These are phyloP conservation scores for Hsuehochloa calcarea DNA, from an alignment of 176 grass and related monocot genomes.

Conservation along the genomic window DNA sequence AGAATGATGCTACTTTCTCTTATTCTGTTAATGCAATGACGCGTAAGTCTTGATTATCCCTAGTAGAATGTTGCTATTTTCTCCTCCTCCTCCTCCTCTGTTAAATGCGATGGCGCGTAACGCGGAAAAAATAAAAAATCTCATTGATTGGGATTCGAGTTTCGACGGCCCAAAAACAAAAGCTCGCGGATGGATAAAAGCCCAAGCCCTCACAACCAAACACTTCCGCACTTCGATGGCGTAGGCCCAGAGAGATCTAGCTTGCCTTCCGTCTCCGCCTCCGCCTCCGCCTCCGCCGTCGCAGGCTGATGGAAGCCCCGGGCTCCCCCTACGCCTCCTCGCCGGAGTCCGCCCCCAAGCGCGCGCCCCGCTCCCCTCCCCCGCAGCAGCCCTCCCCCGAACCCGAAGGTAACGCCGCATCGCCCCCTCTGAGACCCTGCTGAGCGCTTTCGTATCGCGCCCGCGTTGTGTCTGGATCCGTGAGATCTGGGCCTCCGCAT, in stretches of 20 bases:
- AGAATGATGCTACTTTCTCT: too few species aligned
- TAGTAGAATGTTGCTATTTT: too few species aligned
- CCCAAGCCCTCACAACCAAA: not conserved
- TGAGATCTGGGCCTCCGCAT: slow-evolving; percentile 15
- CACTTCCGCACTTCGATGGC: slow-evolving; percentile 13
- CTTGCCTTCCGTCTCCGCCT: not conserved
- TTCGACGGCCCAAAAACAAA: too few species aligned
- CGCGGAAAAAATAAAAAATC: too few species aligned
- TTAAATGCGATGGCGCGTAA: too few species aligned
- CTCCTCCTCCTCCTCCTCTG: too few species aligned
- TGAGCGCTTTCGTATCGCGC: not conserved
- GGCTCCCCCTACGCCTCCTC: slow-evolving; percentile 90
- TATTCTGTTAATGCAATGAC: too few species aligned
- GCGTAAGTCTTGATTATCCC: too few species aligned
- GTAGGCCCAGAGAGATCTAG: slow-evolving; percentile 43
- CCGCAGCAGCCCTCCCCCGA: slow-evolving; percentile 41
- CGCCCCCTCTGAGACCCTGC: not conserved
- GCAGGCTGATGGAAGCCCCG: slow-evolving; percentile 62
- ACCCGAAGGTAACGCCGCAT: slow-evolving; percentile 18
- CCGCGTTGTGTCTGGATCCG: slow-evolving; percentile 18
- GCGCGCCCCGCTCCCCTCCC: slow-evolving; percentile 59
- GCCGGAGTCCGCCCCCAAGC: slow-evolving; percentile 74
- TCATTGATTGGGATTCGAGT: too few species aligned
- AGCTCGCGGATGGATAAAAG: not conserved
- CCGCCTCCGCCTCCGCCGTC: not conserved